These are phyloP conservation scores for Phytophthora sp. DNA, from an alignment of 352 stramenopile genomes.

Conservation along the genomic window DNA sequence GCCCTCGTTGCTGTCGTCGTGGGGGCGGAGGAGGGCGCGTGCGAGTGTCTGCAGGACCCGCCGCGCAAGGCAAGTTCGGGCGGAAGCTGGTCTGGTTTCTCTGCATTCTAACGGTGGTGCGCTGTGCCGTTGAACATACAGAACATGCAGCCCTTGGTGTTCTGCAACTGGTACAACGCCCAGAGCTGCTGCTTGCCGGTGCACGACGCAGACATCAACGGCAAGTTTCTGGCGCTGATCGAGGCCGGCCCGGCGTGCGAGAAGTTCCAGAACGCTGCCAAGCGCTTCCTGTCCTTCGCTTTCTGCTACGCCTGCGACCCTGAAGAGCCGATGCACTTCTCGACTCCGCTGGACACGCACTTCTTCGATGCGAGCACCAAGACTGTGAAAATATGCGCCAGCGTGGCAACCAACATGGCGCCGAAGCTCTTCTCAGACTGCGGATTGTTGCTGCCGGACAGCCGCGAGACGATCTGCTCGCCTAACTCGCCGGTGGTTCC, in stretches of 20 bases:
- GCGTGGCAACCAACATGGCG: constrained; percentile 51
- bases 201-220: constrained; percentile 68
- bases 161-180: constrained; percentile 78
- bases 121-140: constrained; percentile 23
- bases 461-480: constrained; percentile 62
- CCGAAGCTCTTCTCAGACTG: constrained; percentile 67
- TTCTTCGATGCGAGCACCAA: constrained; percentile 62
- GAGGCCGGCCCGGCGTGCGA: constrained; percentile 63
- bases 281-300: constrained; percentile 51
- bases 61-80: constrained; percentile 24
- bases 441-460: constrained; percentile 61
- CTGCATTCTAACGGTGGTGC: constrained; percentile 2
- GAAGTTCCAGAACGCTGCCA: constrained; percentile 77
- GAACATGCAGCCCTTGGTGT: constrained; percentile 66
- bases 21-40: constrained; percentile 10
- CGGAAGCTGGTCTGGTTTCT: neutral
- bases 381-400: constrained; percentile 73
- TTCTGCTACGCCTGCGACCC: constrained; percentile 60
- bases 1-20: neutral
- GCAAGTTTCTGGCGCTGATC: constrained; percentile 67
- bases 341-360: constrained; percentile 45
- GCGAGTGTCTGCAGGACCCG: constrained; percentile 31
- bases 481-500: constrained; percentile 69
- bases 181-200: constrained; percentile 71
- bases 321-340: constrained; percentile 43